These are phyloP conservation scores for Boletus mariae DNA, from an alignment of 1,284 basidiomycete species.

Conservation along the genomic window DNA sequence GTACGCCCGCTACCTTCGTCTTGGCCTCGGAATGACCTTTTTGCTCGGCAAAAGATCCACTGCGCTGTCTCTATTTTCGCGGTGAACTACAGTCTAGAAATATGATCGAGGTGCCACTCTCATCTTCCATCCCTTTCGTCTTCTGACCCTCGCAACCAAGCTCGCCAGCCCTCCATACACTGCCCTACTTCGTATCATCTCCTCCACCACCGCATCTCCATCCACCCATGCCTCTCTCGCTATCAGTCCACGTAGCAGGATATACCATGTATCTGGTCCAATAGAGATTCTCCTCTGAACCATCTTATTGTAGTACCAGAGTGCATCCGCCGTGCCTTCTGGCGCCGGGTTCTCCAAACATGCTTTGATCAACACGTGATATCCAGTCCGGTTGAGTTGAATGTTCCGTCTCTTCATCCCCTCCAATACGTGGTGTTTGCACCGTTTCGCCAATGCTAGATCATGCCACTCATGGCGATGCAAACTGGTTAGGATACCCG, in stretches of 20 bases:
- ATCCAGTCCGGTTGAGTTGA: conserved; percentile 57
- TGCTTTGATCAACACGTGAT: conserved; percentile 70
- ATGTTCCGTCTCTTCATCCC: conserved; percentile 59
- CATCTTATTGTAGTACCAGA: conserved; percentile 69
- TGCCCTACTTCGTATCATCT: conserved; percentile 47
- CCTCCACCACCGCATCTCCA: conserved; percentile 56
- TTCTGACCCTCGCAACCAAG: conserved; percentile 39
- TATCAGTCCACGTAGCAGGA: conserved; percentile 63
- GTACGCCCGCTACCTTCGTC: conserved; percentile 65
- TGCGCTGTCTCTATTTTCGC: conserved; percentile 21
- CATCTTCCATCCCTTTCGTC: conserved; percentile 28
- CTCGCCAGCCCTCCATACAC: conserved; percentile 38
- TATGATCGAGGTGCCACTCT: conserved; percentile 28
- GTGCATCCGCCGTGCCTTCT: conserved; percentile 50
- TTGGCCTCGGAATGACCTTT: conserved; percentile 68
- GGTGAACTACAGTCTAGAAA: conserved; percentile 24
- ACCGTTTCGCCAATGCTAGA: conserved; percentile 40
- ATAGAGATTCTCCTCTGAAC: conserved; percentile 44
- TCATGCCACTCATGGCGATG: conserved; percentile 51
- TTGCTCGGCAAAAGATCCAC: conserved; percentile 46
- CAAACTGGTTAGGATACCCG: conserved; percentile 59
- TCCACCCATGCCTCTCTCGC: conserved; percentile 51
- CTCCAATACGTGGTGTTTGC: conserved; percentile 47
- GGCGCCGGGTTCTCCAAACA: conserved; percentile 49
- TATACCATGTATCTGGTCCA: conserved; percentile 68